Evolutionary conservation across 2,329 filamentous ascomycete species (phyloP), one percentile per base, ranked within the genome.

Genomic region (Dactylella cylindrospora): DNA sequence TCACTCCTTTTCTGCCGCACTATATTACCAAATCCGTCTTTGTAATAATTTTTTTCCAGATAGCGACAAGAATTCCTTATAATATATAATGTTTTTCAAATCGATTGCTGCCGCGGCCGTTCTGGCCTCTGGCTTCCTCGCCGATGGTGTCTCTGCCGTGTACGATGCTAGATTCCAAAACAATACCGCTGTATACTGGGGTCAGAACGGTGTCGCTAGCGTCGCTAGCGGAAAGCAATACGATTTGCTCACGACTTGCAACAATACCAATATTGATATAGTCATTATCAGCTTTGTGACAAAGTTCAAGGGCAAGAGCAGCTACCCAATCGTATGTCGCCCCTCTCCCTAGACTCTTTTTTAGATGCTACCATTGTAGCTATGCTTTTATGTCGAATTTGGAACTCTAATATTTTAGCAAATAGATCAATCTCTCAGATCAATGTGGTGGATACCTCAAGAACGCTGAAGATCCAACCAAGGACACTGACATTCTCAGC

Each of bases 181-280:
- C 23, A 61, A 53, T 40, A 61, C 55, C 5, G 55, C 55, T 9
- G 55, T 61, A 26, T 61, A 61, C 23, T 61, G 55, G 55, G 55
- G 55, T 22, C 55, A 61, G 22, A 61, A 61, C n/a, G 55, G 45
- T 19, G 38, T 15, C 8, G n/a, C 33, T 35, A 33, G 7, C 29
- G 38, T 15, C 19, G 36, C 13, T 19, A 22, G 52, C 46, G 7
- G 8, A n/a, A 6, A 26, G 7, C 54, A 60, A 25, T 40, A 19
- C 32, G 23, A 53, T 35, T 17, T 61, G 9, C 26, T 46, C 22
- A 49, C 41, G 17, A 61, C 55, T 10, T 61, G 55, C 41, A 53
- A 49, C 25, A 44, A 61, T 13, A 41, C 40, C 20, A 44, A 49
- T 23, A 23, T 61, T 13, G 55, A 61, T 25, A 40, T 61, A 26